These are phyloP conservation scores for Botryotinia globosa DNA, from an alignment of 2,329 filamentous ascomycete genomes.

Conservation along the genomic window DNA sequence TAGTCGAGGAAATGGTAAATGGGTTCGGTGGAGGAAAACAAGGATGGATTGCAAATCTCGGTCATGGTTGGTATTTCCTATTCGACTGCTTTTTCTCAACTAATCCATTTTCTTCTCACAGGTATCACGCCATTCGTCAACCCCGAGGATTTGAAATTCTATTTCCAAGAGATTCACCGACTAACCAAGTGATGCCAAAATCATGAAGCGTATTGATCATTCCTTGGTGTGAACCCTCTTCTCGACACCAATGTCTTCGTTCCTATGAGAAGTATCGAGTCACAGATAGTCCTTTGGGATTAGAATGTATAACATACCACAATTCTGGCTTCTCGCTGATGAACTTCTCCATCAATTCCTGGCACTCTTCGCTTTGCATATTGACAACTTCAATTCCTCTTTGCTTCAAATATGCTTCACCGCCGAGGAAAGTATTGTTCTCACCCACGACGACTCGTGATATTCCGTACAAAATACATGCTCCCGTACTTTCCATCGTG, in stretches of 20 bases:
- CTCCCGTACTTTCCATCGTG: constrained; percentile 54
- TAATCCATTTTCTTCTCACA: constrained; percentile 40
- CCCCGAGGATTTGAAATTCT: constrained; percentile 89
- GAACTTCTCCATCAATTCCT: constrained; percentile 67
- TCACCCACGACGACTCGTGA: constrained; percentile 73
- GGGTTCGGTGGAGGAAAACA: constrained; percentile 79
- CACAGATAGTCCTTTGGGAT: background rate
- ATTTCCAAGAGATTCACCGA: constrained; percentile 87
- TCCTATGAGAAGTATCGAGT: constrained; percentile 42
- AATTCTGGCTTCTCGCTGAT: constrained; percentile 69
- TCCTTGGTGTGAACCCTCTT: constrained; percentile 43
- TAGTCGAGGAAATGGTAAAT: constrained; percentile 80
- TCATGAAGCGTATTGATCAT: background rate
- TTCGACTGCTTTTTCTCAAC: constrained; percentile 15
- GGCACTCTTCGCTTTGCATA: constrained; percentile 62
- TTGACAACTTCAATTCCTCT: constrained; percentile 73
- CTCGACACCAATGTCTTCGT: constrained; percentile 57
- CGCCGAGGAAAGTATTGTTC: constrained; percentile 68
- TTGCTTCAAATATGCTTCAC: constrained; percentile 65
- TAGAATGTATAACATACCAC: constrained; percentile 50
- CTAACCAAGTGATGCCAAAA: constrained; percentile 43
- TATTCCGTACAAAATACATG: constrained; percentile 73
- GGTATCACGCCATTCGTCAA: constrained; percentile 93
- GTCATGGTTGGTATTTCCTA: constrained; percentile 68
- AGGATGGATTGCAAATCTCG: constrained; percentile 96